Percentiles rank a stretch among this genome's conserved stretches.
These are phyloP conservation scores for Macrophomina pseudophaseolina DNA, from an alignment of 2,329 filamentous ascomycete species.

Conservation along the genomic window DNA sequence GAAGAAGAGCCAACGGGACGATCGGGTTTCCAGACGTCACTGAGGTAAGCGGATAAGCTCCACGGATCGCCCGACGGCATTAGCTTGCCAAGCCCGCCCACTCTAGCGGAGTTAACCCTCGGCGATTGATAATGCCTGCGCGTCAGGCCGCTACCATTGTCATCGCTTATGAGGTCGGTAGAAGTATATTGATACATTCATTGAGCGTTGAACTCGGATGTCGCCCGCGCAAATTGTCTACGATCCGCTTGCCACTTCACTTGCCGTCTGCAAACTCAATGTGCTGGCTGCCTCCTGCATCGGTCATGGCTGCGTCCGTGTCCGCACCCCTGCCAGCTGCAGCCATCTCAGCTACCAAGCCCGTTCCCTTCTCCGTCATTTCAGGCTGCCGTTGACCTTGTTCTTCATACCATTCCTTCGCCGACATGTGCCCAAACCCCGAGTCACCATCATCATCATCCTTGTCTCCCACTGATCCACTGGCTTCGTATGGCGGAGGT, in stretches of 20 bases:
- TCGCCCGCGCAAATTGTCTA: not conserved
- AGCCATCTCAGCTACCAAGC: conserved; percentile 20
- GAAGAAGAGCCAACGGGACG: conserved; percentile 20
- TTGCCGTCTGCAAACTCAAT: conserved; percentile 25
- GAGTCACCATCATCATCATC: not conserved
- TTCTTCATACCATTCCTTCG: conserved; percentile 13
- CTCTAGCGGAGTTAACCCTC: conserved; percentile 6
- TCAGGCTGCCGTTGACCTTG: conserved; percentile 5
- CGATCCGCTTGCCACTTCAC: not conserved
- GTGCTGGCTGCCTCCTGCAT: conserved; percentile 17
- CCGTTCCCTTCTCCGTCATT: conserved; percentile 20
- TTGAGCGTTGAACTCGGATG: not conserved
- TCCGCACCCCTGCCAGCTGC: conserved; percentile 6
- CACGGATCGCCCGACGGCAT: conserved; percentile 17
- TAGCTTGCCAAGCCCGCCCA: conserved; percentile 15
- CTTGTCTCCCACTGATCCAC: not conserved
- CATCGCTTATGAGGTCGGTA: not conserved
- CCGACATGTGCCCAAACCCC: not conserved
- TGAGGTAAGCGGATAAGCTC: conserved; percentile 22
- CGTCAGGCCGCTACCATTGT: not conserved
- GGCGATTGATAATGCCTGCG: not conserved
- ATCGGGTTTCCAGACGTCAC: conserved; percentile 21
- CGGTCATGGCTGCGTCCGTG: conserved; percentile 5
- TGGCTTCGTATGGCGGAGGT: conserved; percentile 21
- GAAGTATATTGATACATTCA: not conserved